phyloP scores from a whole-genome alignment of 495 filamentous ascomycete species.

The Hypoxylon intermedium region DNA sequence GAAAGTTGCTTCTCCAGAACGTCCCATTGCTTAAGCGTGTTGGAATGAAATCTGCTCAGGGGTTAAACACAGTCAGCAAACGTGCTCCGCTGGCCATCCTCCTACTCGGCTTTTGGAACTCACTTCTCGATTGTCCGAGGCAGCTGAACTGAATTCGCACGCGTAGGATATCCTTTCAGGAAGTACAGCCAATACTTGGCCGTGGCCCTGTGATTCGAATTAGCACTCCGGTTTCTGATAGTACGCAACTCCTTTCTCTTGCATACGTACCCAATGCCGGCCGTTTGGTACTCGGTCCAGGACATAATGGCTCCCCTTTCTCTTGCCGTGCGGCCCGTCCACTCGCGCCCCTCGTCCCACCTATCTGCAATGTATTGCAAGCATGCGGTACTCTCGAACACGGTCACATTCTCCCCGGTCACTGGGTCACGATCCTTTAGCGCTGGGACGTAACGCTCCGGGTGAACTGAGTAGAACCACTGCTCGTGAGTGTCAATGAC shows the following conservation, averaged over 20 bases:
- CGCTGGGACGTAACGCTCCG: conserved; percentile 21
- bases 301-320: conserved; percentile 20
- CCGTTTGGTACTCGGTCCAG: conserved; percentile 27
- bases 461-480: conserved; percentile 35
- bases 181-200: conserved; percentile 32
- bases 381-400: conserved; percentile 44
- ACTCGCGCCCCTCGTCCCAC: conserved; percentile 26
- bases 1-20: conserved; percentile 14
- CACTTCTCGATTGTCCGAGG: conserved; percentile 20
- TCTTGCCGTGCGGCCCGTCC: conserved; percentile 23
- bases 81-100: too few relatives aligned
- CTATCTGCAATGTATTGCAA: conserved; percentile 38
- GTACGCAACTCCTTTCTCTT: background rate
- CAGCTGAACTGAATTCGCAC: conserved; percentile 2
- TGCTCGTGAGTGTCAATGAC: conserved; percentile 36
- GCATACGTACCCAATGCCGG: conserved; percentile 7
- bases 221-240: too few relatives aligned
- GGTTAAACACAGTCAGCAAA: background rate
- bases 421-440: conserved; percentile 34
- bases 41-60: background rate
- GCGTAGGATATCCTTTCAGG: conserved; percentile 16
- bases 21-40: background rate
- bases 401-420: conserved; percentile 21
- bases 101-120: too few relatives aligned
- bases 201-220: too few relatives aligned